Percentiles rank a stretch among this genome's conserved stretches.
phyloP scores from a whole-genome alignment of 176 grass and related monocot species.

The Aegilops bicornis region DNA sequence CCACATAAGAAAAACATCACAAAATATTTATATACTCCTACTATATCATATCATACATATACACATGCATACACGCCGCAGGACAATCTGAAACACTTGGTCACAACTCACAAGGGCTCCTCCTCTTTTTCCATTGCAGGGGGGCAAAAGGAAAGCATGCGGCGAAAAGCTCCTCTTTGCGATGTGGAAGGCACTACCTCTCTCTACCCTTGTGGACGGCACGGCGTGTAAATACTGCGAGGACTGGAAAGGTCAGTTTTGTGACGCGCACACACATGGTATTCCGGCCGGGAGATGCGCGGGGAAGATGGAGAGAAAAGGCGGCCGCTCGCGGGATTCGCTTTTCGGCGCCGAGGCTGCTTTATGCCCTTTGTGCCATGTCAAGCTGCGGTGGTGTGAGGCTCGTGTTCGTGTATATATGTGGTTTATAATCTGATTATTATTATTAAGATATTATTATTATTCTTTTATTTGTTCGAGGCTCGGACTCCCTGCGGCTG shows the following conservation, averaged over 20 bases:
- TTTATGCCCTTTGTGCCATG: constrained; percentile 36
- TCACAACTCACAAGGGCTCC: background rate
- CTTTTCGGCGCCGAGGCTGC: background rate
- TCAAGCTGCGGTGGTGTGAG: constrained; percentile 6
- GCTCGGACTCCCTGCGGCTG: background rate
- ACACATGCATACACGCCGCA: background rate
- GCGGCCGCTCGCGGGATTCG: constrained; percentile 12
- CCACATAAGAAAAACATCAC: background rate
- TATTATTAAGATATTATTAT: background rate
- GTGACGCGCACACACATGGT: constrained; percentile 17
- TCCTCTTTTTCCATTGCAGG: constrained; percentile 38
- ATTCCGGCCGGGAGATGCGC: constrained; percentile 9
- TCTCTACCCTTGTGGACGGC: background rate
- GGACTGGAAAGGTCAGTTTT: background rate
- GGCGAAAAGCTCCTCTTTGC: constrained; percentile 43
- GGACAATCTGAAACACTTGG: background rate
- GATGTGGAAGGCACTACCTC: constrained; percentile 63
- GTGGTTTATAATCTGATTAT: background rate
- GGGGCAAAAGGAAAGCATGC: constrained; percentile 22
- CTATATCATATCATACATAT: background rate
- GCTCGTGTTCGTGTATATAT: constrained; percentile 28
- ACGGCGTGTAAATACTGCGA: constrained; percentile 33
- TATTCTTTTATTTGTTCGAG: constrained; percentile 39
- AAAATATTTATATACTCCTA: no score
- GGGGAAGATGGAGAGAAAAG: background rate